Conservation (phyloP, 2,329 filamentous ascomycete species). For the Venturia nashicola region DNA sequence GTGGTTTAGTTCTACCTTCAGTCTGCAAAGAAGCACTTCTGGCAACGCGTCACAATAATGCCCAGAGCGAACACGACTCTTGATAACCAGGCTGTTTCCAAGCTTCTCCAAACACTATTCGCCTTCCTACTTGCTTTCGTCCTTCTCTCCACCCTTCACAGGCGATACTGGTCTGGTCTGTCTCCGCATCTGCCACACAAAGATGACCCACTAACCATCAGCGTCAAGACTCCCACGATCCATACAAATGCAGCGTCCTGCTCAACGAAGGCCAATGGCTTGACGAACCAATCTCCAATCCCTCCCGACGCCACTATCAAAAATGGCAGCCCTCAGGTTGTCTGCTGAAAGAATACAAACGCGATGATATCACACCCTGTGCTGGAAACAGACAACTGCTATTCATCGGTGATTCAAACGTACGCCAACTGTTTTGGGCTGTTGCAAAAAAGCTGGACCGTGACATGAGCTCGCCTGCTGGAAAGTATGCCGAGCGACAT, state of each 20-base stretch:
- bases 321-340: constrained; percentile 51
- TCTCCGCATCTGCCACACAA: neutral
- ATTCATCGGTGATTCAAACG: constrained; percentile 49
- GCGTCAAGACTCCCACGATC: constrained; percentile 25
- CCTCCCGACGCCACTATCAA: constrained; percentile 23
- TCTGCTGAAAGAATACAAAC: constrained; percentile 43
- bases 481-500: constrained; percentile 30
- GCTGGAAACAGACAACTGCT: constrained; percentile 40
- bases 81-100: neutral
- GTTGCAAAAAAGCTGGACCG: constrained; percentile 37
- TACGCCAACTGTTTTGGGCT: constrained; percentile 49
- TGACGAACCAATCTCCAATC: constrained; percentile 21
- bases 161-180: neutral
- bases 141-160: neutral
- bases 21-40: no score
- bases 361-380: constrained; percentile 41
- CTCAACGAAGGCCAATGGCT: constrained; percentile 42
- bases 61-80: neutral
- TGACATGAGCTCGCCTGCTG: constrained; percentile 23
- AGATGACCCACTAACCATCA: neutral
- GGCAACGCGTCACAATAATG: neutral
- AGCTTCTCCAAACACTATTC: neutral
- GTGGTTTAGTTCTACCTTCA: no score
- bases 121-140: neutral
- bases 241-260: constrained; percentile 41